These are phyloP conservation scores for Podospora pseudoanserina DNA, from an alignment of 495 filamentous ascomycete species.

Conservation along the genomic window DNA sequence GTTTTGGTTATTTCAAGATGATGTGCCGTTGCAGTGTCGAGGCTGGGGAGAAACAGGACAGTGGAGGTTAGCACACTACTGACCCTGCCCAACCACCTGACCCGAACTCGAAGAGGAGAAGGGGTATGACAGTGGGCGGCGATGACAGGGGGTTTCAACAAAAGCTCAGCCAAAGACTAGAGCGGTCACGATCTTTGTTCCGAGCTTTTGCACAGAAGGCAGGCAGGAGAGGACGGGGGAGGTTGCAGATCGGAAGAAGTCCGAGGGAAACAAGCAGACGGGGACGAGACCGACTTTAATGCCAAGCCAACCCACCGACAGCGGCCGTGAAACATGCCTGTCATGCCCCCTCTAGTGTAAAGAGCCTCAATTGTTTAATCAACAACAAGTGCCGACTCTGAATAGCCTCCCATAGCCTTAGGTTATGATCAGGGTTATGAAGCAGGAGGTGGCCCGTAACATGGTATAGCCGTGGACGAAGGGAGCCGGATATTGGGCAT, in stretches of 20 bases:
- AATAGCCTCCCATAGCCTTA: background rate
- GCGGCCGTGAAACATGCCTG: slow-evolving; percentile 1
- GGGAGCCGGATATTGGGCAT: slow-evolving; percentile 8
- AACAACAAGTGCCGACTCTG: background rate
- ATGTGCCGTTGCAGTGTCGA: too few species aligned
- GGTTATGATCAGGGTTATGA: background rate
- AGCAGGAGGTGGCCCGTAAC: background rate
- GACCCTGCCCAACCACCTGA: background rate
- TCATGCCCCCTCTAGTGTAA: background rate
- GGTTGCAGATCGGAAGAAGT: background rate
- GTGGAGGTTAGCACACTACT: background rate
- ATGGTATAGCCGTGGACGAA: background rate
- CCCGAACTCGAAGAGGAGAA: background rate
- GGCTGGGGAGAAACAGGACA: background rate
- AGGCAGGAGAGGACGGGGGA: background rate
- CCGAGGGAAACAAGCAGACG: background rate
- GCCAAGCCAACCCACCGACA: slow-evolving; percentile 5
- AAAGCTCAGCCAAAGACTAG: background rate
- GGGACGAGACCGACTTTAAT: background rate
- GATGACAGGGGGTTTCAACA: background rate
- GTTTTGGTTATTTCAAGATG: background rate
- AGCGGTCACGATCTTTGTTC: background rate
- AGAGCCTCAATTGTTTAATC: slow-evolving; percentile 1
- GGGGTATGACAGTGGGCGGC: background rate
- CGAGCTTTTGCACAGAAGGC: background rate